A percentile compares a stretch with the other conserved stretches of the same genome.
These are phyloP conservation scores for Xylaria cubensis DNA, from an alignment of 495 filamentous ascomycete genomes.

Conservation along the genomic window DNA sequence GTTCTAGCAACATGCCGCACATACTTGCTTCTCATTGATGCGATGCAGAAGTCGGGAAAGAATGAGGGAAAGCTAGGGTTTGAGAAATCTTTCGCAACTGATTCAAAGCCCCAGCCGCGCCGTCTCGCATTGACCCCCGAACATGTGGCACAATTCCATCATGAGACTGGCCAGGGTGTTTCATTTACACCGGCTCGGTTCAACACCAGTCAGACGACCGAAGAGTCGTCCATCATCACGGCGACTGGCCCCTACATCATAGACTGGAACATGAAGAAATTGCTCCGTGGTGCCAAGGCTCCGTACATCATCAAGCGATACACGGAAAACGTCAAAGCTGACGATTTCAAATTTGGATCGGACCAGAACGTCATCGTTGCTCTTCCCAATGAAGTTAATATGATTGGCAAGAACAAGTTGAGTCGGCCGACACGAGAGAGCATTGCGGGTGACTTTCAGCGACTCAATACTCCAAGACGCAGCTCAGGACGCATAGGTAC, in stretches of 20 bases:
- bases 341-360: slow-evolving; percentile 95
- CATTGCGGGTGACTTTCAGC: slow-evolving; percentile 66
- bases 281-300: slow-evolving; percentile 76
- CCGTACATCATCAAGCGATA: slow-evolving; percentile 98
- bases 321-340: slow-evolving; percentile 93
- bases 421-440: slow-evolving; percentile 92
- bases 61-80: slow-evolving; percentile 98
- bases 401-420: slow-evolving; percentile 85
- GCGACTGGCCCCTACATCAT: slow-evolving; percentile 98
- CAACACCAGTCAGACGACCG: slow-evolving; percentile 82
- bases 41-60: slow-evolving; percentile 89
- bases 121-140: slow-evolving; percentile 85
- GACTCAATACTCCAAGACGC: slow-evolving; percentile 56
- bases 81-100: slow-evolving; percentile 89
- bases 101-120: slow-evolving; percentile 90
- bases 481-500: slow-evolving; percentile 55
- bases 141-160: slow-evolving; percentile 95
- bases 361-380: slow-evolving; percentile 99
- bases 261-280: slow-evolving; percentile 93
- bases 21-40: slow-evolving; percentile 91
- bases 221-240: slow-evolving; percentile 92
- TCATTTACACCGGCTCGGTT: slow-evolving; percentile 91
- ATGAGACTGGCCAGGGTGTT: slow-evolving; percentile 86
- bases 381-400: slow-evolving; percentile 95
- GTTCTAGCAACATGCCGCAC: slow-evolving; percentile 93